These are phyloP conservation scores for Backusella australiensis DNA, from an alignment of 192 early-diverging fungal genomes.

Conservation along the genomic window DNA sequence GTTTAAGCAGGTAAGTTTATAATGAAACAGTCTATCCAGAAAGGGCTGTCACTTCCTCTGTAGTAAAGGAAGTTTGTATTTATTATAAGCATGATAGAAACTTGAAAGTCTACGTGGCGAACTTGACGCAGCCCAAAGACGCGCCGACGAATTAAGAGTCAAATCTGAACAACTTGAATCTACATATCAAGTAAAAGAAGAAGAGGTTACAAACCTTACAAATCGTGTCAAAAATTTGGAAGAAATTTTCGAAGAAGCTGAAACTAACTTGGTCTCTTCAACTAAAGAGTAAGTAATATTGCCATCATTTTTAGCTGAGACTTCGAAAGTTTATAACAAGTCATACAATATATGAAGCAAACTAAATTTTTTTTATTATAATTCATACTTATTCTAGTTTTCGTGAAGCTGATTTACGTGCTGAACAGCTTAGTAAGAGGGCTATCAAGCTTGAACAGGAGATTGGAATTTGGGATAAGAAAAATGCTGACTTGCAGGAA, in stretches of 20 bases:
- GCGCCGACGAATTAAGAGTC: conserved; percentile 57
- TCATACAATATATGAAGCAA: too few relatives aligned
- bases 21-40: neutral
- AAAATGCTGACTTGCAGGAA: conserved; percentile 69
- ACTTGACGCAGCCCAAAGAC: conserved; percentile 56
- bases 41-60: neutral
- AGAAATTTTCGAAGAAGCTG: conserved; percentile 29
- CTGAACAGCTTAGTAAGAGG: conserved; percentile 85
- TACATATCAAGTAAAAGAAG: conserved; percentile 41
- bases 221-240: conserved; percentile 32
- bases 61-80: neutral
- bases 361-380: neutral
- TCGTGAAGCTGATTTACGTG: conserved; percentile 69
- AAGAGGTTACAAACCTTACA: conserved; percentile 34
- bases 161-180: conserved; percentile 48
- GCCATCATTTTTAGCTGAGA: neutral
- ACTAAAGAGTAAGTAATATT: conserved; percentile 29
- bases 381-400: conserved; percentile 14
- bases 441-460: conserved; percentile 78
- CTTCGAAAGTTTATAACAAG: too few relatives aligned
- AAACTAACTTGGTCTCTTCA: conserved; percentile 23
- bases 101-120: conserved; percentile 60
- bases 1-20: neutral
- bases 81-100: conserved; percentile 47
- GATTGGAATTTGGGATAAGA: conserved; percentile 64